Evolutionary conservation across 2,329 filamentous ascomycete species (phyloP).

Genomic region (Calonectria multiphialidica): DNA sequence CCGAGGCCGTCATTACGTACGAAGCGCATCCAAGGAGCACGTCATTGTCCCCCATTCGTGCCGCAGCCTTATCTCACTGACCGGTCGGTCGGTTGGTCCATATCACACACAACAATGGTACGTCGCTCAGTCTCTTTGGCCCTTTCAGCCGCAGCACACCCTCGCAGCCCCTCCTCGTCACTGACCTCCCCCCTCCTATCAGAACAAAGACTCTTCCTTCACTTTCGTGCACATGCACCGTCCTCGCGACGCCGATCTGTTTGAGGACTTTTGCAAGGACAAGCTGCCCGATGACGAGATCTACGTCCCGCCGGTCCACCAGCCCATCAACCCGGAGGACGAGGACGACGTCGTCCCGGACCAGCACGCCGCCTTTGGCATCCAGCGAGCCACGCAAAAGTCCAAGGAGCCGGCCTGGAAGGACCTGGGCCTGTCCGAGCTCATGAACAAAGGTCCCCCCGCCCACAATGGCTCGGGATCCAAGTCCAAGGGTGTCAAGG

Average conservation of each 20-base stretch:
- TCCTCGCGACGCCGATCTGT: constrained; percentile 80
- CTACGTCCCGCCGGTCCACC: constrained; percentile 82
- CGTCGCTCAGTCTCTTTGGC: neutral
- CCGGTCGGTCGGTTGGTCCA: neutral
- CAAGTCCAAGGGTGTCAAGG: constrained; percentile 26
- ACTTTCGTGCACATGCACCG: constrained; percentile 82
- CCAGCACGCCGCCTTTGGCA: constrained; percentile 89
- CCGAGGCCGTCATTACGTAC: neutral
- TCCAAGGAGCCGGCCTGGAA: constrained; percentile 81
- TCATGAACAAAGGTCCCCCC: constrained; percentile 74
- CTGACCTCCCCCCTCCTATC: constrained; percentile 24
- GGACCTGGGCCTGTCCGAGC: constrained; percentile 78
- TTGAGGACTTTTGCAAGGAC: constrained; percentile 81
- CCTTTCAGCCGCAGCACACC: neutral
- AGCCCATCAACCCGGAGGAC: constrained; percentile 88
- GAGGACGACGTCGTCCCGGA: constrained; percentile 91
- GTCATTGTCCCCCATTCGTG: neutral
- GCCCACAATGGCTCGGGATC: constrained; percentile 36
- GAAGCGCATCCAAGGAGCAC: neutral
- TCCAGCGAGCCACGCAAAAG: constrained; percentile 82
- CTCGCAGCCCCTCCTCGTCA: neutral
- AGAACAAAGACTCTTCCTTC: constrained; percentile 81
- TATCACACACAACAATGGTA: constrained; percentile 27
- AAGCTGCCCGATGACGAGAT: constrained; percentile 82
- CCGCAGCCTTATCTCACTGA: neutral